Percentiles rank a stretch among this genome's conserved stretches.
phyloP scores from a whole-genome alignment of 352 stramenopile genomes.

The Elongisporangium anandrum region DNA sequence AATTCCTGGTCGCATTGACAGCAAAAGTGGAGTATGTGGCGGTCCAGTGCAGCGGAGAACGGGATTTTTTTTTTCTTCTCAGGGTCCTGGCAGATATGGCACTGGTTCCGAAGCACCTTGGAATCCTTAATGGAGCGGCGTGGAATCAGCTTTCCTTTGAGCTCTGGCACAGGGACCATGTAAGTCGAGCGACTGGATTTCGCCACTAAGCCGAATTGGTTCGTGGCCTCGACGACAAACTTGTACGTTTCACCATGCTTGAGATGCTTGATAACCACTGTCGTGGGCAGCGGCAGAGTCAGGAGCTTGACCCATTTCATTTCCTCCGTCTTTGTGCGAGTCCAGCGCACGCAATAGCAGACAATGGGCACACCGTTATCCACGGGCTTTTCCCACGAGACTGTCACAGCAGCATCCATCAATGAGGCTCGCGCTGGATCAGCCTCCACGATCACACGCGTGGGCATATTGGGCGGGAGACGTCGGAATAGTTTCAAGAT shows the following conservation, averaged over 20 bases:
- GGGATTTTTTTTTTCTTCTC: constrained; percentile 61
- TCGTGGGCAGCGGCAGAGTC: constrained; percentile 59
- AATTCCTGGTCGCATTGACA: constrained; percentile 77
- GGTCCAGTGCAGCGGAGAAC: constrained; percentile 59
- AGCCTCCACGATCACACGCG: constrained; percentile 64
- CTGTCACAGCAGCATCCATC: constrained; percentile 43
- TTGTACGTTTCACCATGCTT: constrained; percentile 82
- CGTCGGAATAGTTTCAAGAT: constrained; percentile 59
- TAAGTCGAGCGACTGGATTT: constrained; percentile 80
- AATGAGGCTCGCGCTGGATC: constrained; percentile 55
- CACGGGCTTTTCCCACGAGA: constrained; percentile 77
- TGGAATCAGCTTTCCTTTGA: constrained; percentile 57
- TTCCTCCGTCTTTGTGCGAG: constrained; percentile 68
- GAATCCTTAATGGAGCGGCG: constrained; percentile 31
- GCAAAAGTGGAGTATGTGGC: constrained; percentile 79
- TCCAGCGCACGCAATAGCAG: constrained; percentile 82
- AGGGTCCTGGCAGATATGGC: constrained; percentile 69
- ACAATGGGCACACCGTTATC: constrained; percentile 81
- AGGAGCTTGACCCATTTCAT: constrained; percentile 76
- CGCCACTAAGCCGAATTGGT: constrained; percentile 70
- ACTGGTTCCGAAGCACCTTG: constrained; percentile 52
- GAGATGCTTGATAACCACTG: constrained; percentile 53
- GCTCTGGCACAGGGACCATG: constrained; percentile 75
- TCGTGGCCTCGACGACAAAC: constrained; percentile 79
- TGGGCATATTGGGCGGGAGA: constrained; percentile 78